These are phyloP conservation scores for Helicostylum pulchrum DNA, from an alignment of 192 early-diverging fungal species.

Conservation along the genomic window DNA sequence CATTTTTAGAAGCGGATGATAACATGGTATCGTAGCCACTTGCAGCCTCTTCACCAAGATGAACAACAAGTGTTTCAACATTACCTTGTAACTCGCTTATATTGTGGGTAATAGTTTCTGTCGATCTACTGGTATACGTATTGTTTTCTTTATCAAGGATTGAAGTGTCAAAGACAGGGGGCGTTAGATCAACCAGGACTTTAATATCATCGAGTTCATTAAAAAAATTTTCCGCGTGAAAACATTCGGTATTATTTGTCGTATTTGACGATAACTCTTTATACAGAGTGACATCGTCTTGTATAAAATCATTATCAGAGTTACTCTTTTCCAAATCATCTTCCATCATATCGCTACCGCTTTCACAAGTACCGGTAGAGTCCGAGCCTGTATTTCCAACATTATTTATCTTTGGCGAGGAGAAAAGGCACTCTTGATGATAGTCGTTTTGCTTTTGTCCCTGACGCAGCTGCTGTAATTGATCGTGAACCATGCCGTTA, in stretches of 20 bases:
- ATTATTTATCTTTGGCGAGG: no score
- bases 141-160: no score
- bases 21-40: not conserved
- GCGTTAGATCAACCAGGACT: no score
- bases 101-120: conserved; percentile 18
- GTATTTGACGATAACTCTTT: no score
- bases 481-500: not conserved
- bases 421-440: no score
- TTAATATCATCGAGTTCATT: no score
- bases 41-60: conserved; percentile 1
- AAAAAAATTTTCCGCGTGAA: not conserved
- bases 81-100: conserved; percentile 13
- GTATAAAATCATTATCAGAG: no score
- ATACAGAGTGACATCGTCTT: not conserved
- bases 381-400: not conserved
- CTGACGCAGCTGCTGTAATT: not conserved
- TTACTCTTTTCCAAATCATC: not conserved
- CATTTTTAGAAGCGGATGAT: no score
- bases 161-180: no score
- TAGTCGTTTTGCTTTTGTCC: no score
- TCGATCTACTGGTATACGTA: not conserved
- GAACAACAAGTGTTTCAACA: conserved; percentile 14
- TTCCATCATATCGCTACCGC: no score
- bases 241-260: no score
- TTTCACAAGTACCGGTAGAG: not conserved